Percentiles rank a stretch among this genome's conserved stretches.
Evolutionary conservation across 2,329 filamentous ascomycete genomes (phyloP).

Genomic region (Aspergillus thermomutatus): DNA sequence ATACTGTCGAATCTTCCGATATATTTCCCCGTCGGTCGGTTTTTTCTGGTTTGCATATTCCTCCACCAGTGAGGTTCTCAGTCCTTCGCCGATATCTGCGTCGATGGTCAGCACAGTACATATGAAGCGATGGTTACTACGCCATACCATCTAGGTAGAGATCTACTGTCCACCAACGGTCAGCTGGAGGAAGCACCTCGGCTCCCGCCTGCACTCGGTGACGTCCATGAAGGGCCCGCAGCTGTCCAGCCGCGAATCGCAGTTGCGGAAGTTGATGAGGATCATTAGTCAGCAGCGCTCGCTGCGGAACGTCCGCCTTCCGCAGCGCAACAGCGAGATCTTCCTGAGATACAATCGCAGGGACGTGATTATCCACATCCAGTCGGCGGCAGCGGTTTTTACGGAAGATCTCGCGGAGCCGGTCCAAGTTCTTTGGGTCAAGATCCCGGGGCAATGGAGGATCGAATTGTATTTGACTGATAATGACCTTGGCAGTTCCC

Average conservation of each 20-base stretch:
- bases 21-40: constrained; percentile 21
- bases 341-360: constrained; percentile 24
- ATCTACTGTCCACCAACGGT: constrained; percentile 30
- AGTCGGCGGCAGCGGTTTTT: constrained; percentile 20
- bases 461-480: constrained; percentile 21
- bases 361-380: constrained; percentile 29
- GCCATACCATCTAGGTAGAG: constrained; percentile 25
- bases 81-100: constrained; percentile 17
- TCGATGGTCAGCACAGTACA: background rate
- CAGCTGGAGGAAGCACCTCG: constrained; percentile 16
- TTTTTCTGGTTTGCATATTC: constrained; percentile 20
- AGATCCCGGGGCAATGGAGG: constrained; percentile 13
- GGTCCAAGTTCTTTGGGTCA: constrained; percentile 20
- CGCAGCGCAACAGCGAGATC: constrained; percentile 14
- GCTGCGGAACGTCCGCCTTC: constrained; percentile 1
- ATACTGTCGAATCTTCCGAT: constrained; percentile 22
- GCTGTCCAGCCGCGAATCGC: constrained; percentile 16
- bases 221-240: constrained; percentile 24
- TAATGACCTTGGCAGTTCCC: constrained; percentile 20
- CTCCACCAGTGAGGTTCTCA: constrained; percentile 12
- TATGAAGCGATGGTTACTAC: background rate
- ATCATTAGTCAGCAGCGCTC: constrained; percentile 7
- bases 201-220: constrained; percentile 17
- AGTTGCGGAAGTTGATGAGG: constrained; percentile 15
- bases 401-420: constrained; percentile 18